Base-by-base conservation (phyloP, 345 rosid species). In the Sisymbrium irio region DNA sequence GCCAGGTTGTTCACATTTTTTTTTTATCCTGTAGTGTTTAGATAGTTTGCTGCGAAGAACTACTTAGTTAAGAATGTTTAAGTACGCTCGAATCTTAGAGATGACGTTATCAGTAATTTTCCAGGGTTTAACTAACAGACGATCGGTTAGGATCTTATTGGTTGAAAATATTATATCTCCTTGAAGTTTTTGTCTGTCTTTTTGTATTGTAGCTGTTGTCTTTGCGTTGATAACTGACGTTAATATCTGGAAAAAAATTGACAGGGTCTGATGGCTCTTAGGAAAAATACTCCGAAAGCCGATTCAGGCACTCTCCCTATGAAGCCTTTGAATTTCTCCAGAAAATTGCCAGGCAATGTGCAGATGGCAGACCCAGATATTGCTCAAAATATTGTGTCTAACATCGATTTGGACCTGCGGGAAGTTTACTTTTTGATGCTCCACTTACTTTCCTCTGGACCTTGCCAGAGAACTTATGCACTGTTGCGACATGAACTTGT, bases 391-490 rank as follows among this genome's bases (percentile, higher is more conserved):
- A 74, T 62, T 79, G 81, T 79, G 57, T 77, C 82, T 72, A 86
- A 85, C 53, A 72, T 85, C 51, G 96, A 89, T 45, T 59, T 92
- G 81, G 98, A 95, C 81, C 83, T 90, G 36, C 83, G 83, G 76
- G 99, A 96, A 85, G 86, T 90, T 67, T 88, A 96, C 80, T 92
- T 92, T 75, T 77, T 96, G 80, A 88, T 96, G 74, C 87, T 96
- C 86, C 98, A 90, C 81, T 96, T 96, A 75, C 91, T 96, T 66
- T 90, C 97, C 32, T 72, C 83, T 73, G 95, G 99, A 28, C 99
- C 98, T 30, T 96, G 99, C 74, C 90, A 87, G 37, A 82, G 82
- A 77, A 90, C 97, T 45, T 89, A 30, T 82, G 85, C 79, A 49
- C 93, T 84, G 65, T 75, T 92, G 73, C 88, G 82, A 90, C 86